Percentiles rank a stretch among this genome's conserved stretches.
Conservation (phyloP, 2,329 filamentous ascomycete species). For the Arthrocladium fulminans region DNA sequence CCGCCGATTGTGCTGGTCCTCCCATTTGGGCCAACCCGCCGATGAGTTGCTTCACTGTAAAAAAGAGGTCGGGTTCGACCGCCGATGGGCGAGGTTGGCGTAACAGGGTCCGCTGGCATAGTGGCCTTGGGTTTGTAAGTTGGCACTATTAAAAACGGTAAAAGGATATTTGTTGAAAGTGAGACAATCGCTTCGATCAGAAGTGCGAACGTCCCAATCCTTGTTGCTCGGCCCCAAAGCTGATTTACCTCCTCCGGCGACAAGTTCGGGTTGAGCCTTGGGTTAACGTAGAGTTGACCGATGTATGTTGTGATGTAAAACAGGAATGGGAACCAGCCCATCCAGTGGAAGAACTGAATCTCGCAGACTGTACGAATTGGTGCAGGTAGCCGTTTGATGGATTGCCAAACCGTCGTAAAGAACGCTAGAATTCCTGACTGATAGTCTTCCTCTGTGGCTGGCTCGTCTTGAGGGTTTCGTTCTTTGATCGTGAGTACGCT, state of each 20-base stretch:
- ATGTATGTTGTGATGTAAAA: conserved; percentile 95
- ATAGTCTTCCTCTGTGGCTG: conserved; percentile 50
- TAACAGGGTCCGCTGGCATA: conserved; percentile 2
- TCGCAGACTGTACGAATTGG: conserved; percentile 75
- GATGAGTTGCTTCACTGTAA: not conserved
- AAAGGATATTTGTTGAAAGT: conserved; percentile 67
- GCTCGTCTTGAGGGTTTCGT: conserved; percentile 68
- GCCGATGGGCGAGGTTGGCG: not conserved
- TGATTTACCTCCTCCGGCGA: conserved; percentile 64
- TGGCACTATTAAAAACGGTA: conserved; percentile 78
- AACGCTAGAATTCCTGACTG: conserved; percentile 61
- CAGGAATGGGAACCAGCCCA: conserved; percentile 90
- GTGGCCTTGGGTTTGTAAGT: conserved; percentile 47
- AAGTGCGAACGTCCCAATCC: conserved; percentile 80
- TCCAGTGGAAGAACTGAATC: conserved; percentile 80
- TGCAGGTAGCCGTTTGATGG: conserved; percentile 67
- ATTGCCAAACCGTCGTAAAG: conserved; percentile 67
- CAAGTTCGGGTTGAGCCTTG: conserved; percentile 69
- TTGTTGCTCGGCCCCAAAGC: conserved; percentile 75
- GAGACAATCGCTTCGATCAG: conserved; percentile 82
- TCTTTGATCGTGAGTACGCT: conserved; percentile 65
- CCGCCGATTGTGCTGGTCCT: conserved; percentile 2
- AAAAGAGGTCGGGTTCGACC: not conserved
- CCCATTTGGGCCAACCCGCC: not conserved
- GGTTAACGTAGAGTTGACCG: conserved; percentile 84